These are phyloP conservation scores for Alternaria solani DNA, from an alignment of 2,329 filamentous ascomycete species.

Conservation along the genomic window DNA sequence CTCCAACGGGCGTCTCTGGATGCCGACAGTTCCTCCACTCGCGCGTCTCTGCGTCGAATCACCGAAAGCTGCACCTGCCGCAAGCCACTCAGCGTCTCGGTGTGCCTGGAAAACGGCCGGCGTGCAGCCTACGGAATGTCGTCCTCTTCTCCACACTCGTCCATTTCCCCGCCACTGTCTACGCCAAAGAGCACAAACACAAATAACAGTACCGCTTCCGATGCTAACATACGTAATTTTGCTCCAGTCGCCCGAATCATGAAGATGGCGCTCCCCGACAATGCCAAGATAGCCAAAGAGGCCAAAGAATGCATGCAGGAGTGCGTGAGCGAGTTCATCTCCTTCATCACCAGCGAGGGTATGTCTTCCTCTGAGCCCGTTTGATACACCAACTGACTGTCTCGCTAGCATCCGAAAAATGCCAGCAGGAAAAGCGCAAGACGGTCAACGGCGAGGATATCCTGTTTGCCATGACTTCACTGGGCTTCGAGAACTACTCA, in stretches of 20 bases:
- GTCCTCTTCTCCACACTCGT: constrained; percentile 53
- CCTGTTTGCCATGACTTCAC: constrained; percentile 97
- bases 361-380: constrained; percentile 49
- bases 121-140: constrained; percentile 55
- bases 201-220: constrained; percentile 58
- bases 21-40: constrained; percentile 54
- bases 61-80: constrained; percentile 43
- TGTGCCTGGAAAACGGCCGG: constrained; percentile 48
- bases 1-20: constrained; percentile 60
- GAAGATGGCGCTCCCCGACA: constrained; percentile 96
- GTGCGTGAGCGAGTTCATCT: constrained; percentile 99
- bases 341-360: constrained; percentile 99
- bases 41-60: constrained; percentile 59
- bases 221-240: constrained; percentile 96
- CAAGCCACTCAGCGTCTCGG: constrained; percentile 30
- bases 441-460: constrained; percentile 99
- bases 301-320: constrained; percentile 99
- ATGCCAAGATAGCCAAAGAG: constrained; percentile 98
- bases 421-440: constrained; percentile 98
- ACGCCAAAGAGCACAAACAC: constrained; percentile 35
- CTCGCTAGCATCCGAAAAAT: constrained; percentile 89
- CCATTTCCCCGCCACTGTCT: constrained; percentile 44
- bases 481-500: constrained; percentile 98
- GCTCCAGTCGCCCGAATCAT: constrained; percentile 98
- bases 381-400: constrained; percentile 8